Conservation (phyloP, 805 yeast species). For the Candida parachauliodes region DNA sequence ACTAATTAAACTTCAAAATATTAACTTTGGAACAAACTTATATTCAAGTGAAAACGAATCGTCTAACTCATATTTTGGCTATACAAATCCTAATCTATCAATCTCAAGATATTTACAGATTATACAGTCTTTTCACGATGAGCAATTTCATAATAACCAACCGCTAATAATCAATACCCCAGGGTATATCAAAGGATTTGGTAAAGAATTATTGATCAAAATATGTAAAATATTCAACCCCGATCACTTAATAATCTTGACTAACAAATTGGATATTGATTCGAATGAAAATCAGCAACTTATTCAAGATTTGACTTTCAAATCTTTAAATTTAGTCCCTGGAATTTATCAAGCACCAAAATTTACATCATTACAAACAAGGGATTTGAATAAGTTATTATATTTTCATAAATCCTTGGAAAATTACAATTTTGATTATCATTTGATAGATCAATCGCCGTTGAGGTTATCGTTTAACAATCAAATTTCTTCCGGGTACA, state of each 20-base stretch:
- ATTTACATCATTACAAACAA: slow-evolving; percentile 49
- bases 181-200: slow-evolving; percentile 90
- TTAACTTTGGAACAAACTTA: slow-evolving; percentile 22
- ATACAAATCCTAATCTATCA: slow-evolving; percentile 60
- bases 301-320: slow-evolving; percentile 23
- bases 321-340: slow-evolving; percentile 23
- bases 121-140: slow-evolving; percentile 37
- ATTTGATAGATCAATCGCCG: slow-evolving; percentile 23
- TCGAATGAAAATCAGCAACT: slow-evolving; percentile 26
- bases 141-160: slow-evolving; percentile 20
- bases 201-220: slow-evolving; percentile 58
- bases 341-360: slow-evolving; percentile 31
- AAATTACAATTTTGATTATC: slow-evolving; percentile 21
- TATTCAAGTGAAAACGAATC: background rate
- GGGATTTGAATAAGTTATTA: slow-evolving; percentile 48
- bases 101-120: slow-evolving; percentile 53
- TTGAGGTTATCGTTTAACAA: slow-evolving; percentile 20
- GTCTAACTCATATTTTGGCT: slow-evolving; percentile 53
- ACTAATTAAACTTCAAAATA: slow-evolving; percentile 20
- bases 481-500: background rate
- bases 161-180: slow-evolving; percentile 72
- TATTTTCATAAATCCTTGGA: slow-evolving; percentile 46
- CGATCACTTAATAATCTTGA: slow-evolving; percentile 52
- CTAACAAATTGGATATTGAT: slow-evolving; percentile 18
- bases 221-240: slow-evolving; percentile 48